A percentile compares a stretch with the other conserved stretches of the same genome.
These are phyloP conservation scores for Boletus sp. DNA, from an alignment of 768 basidiomycete species.

Conservation along the genomic window DNA sequence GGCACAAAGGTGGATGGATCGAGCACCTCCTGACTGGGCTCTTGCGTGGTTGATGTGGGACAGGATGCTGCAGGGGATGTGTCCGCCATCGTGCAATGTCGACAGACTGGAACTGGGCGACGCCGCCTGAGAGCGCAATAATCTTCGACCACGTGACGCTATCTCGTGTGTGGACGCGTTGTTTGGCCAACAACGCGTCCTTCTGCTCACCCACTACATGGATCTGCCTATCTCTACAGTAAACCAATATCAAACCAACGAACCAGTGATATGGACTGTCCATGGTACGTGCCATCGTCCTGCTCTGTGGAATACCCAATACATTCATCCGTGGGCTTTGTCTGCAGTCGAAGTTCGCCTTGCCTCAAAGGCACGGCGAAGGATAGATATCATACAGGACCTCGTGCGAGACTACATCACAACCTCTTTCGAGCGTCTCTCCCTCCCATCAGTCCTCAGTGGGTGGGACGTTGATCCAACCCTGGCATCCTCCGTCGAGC, in stretches of 20 bases:
- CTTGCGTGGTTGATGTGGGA: slow-evolving; percentile 8
- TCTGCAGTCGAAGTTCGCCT: slow-evolving; percentile 80
- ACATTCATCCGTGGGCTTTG: neutral
- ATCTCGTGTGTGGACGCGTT: slow-evolving; percentile 47
- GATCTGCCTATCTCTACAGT: slow-evolving; percentile 1
- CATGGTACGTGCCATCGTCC: slow-evolving; percentile 47
- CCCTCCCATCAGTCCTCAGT: slow-evolving; percentile 63
- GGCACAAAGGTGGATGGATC: slow-evolving; percentile 56
- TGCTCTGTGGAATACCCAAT: neutral
- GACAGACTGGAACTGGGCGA: neutral
- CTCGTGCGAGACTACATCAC: slow-evolving; percentile 56
- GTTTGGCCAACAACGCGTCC: slow-evolving; percentile 34
- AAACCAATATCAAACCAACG: slow-evolving; percentile 1
- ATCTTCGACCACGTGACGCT: slow-evolving; percentile 31
- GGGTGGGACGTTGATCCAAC: slow-evolving; percentile 80
- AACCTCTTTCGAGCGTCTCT: slow-evolving; percentile 60
- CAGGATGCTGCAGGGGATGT: neutral
- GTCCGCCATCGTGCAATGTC: slow-evolving; percentile 24
- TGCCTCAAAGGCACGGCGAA: slow-evolving; percentile 59
- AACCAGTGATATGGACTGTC: slow-evolving; percentile 52
- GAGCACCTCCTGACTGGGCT: slow-evolving; percentile 23
- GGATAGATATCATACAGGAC: slow-evolving; percentile 71
- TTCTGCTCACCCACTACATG: slow-evolving; percentile 8
- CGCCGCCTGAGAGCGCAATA: neutral
- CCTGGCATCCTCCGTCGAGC: slow-evolving; percentile 71